Percentiles rank a stretch among this genome's conserved stretches.
These are phyloP conservation scores for Dactylellina cionopaga DNA, from an alignment of 2,329 filamentous ascomycete genomes.

Conservation along the genomic window DNA sequence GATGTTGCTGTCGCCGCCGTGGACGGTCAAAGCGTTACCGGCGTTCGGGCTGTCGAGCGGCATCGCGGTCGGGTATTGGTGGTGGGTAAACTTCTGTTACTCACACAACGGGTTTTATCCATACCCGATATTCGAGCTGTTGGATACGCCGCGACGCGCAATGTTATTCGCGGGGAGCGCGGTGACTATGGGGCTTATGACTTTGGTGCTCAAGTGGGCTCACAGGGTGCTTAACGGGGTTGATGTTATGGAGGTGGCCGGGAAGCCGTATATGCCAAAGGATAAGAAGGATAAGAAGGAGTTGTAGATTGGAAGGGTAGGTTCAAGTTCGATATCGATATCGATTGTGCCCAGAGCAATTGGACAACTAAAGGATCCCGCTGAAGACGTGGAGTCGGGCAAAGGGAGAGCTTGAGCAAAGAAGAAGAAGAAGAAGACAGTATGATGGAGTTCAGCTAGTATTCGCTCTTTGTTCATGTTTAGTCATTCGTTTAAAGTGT, in stretches of 20 bases:
- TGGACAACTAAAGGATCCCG: too few species aligned
- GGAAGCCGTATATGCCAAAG: slow-evolving; percentile 55
- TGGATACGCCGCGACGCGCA: slow-evolving; percentile 73
- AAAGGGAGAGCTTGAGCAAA: too few species aligned
- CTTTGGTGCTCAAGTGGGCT: slow-evolving; percentile 73
- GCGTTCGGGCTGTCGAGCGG: slow-evolving; percentile 69
- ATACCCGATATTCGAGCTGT: slow-evolving; percentile 81
- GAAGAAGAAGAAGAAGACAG: too few species aligned
- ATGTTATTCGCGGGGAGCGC: slow-evolving; percentile 77
- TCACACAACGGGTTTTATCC: slow-evolving; percentile 68
- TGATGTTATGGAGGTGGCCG: slow-evolving; percentile 61
- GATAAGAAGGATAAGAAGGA: slow-evolving; percentile 32
- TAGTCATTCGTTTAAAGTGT: too few species aligned
- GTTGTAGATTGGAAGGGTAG: background rate
- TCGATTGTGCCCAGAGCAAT: too few species aligned
- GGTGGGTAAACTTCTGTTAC: slow-evolving; percentile 79
- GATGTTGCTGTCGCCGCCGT: slow-evolving; percentile 76
- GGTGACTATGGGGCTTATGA: slow-evolving; percentile 75
- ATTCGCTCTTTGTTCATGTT: too few species aligned
- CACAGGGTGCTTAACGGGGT: slow-evolving; percentile 75
- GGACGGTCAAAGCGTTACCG: slow-evolving; percentile 71
- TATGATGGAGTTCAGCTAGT: too few species aligned
- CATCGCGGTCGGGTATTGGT: slow-evolving; percentile 76
- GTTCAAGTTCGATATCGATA: too few species aligned
- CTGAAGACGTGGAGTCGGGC: too few species aligned